phyloP scores from a whole-genome alignment of 2,329 filamentous ascomycete species.

The Clathrospora elynae region DNA sequence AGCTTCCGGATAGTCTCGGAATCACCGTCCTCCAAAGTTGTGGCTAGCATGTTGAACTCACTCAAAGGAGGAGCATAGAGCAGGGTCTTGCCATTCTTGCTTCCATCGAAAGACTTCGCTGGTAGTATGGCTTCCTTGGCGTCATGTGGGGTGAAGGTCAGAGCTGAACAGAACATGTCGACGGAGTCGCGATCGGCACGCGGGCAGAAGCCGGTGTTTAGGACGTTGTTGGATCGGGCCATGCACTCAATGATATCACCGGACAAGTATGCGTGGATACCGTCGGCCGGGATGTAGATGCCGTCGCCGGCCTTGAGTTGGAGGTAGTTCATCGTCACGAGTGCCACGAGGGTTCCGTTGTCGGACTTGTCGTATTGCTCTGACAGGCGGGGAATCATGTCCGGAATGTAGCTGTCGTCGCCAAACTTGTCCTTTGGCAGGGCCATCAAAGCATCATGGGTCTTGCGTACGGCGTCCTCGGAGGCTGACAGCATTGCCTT shows the following conservation, averaged over 20 bases:
- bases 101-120: conserved; percentile 55
- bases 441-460: conserved; percentile 58
- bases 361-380: conserved; percentile 68
- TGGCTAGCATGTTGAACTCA: conserved; percentile 72
- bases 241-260: conserved; percentile 81
- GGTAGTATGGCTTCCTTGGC: conserved; percentile 62
- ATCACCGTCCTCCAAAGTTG: conserved; percentile 62
- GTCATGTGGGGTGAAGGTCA: conserved; percentile 69
- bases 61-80: conserved; percentile 70
- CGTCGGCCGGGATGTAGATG: conserved; percentile 73
- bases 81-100: conserved; percentile 64
- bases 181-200: conserved; percentile 66
- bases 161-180: conserved; percentile 65
- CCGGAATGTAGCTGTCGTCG: conserved; percentile 62
- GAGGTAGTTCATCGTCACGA: conserved; percentile 77
- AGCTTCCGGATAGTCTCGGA: conserved; percentile 62
- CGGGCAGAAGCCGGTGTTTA: conserved; percentile 77
- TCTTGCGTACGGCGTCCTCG: conserved; percentile 58
- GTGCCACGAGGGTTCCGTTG: conserved; percentile 69
- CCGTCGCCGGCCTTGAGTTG: conserved; percentile 68
- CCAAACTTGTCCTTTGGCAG: conserved; percentile 58
- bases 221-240: conserved; percentile 75
- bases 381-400: conserved; percentile 68
- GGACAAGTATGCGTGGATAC: conserved; percentile 73
- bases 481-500: conserved; percentile 61